phyloP scores from a whole-genome alignment of 73 alveolate species.

The Blepharisma japonicum region DNA sequence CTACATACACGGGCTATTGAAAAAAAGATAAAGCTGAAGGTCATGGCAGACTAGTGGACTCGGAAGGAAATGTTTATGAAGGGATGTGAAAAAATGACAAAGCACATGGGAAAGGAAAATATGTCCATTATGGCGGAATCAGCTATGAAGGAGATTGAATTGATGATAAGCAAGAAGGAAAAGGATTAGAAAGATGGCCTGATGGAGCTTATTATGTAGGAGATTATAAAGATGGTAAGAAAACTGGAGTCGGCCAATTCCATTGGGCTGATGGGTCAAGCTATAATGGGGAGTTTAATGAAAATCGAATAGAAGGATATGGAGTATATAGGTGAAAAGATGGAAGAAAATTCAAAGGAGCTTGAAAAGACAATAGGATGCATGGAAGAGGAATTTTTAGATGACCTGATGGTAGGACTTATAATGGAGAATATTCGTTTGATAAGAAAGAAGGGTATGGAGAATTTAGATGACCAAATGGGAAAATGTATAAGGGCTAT shows the following conservation, averaged over 20 bases:
- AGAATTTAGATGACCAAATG: constrained; percentile 69
- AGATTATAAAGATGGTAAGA: constrained; percentile 53
- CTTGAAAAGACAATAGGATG: constrained; percentile 69
- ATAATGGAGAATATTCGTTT: constrained; percentile 63
- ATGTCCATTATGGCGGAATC: constrained; percentile 67
- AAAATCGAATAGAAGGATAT: constrained; percentile 63
- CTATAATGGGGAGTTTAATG: constrained; percentile 46
- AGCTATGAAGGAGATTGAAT: constrained; percentile 81
- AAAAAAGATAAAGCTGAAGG: constrained; percentile 50
- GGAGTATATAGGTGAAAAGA: constrained; percentile 75
- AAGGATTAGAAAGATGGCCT: constrained; percentile 78
- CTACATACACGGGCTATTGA: constrained; percentile 46
- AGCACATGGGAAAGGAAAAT: constrained; percentile 67
- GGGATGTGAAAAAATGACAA: constrained; percentile 59
- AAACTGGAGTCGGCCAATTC: constrained; percentile 39
- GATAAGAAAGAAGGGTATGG: constrained; percentile 83
- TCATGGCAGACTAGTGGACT: constrained; percentile 45
- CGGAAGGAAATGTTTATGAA: constrained; percentile 60
- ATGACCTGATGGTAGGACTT: constrained; percentile 67
- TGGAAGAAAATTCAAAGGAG: constrained; percentile 69
- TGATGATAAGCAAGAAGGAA: constrained; percentile 74
- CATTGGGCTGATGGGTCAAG: constrained; percentile 43
- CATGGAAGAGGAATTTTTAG: constrained; percentile 65
- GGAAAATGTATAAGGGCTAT: constrained; percentile 64
- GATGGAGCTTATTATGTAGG: constrained; percentile 76